Evolutionary conservation across 2,329 filamentous ascomycete genomes (phyloP).

Genomic region (Chlorencoelia australis): DNA sequence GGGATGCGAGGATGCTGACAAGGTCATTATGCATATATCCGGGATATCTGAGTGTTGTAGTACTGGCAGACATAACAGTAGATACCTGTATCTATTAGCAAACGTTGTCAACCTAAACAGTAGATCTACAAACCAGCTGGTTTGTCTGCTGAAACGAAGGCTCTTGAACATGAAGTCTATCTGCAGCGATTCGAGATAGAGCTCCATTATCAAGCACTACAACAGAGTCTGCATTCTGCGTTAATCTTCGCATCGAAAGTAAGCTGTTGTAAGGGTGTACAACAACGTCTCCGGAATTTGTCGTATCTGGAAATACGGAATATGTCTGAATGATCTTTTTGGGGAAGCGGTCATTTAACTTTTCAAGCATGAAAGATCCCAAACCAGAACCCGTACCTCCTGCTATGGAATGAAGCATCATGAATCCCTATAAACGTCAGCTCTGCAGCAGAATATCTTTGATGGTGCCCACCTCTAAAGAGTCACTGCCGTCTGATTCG

Average conservation of each 20-base stretch:
- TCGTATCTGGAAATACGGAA: slow-evolving; percentile 93
- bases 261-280: slow-evolving; percentile 98
- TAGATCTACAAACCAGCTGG: slow-evolving; percentile 54
- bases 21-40: slow-evolving; percentile 99
- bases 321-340: slow-evolving; percentile 99
- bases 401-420: slow-evolving; percentile 97
- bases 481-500: slow-evolving; percentile 95
- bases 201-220: slow-evolving; percentile 96
- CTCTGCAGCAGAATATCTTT: neutral
- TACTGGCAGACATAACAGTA: slow-evolving; percentile 97
- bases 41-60: slow-evolving; percentile 90
- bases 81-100: slow-evolving; percentile 50
- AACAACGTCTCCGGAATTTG: slow-evolving; percentile 78
- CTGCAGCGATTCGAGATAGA: slow-evolving; percentile 84
- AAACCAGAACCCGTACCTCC: slow-evolving; percentile 94
- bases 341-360: slow-evolving; percentile 92
- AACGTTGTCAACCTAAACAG: slow-evolving; percentile 7
- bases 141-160: slow-evolving; percentile 97
- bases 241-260: slow-evolving; percentile 79
- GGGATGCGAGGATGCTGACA: slow-evolving; percentile 87
- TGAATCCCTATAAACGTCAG: slow-evolving; percentile 61
- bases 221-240: slow-evolving; percentile 94
- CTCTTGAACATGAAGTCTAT: slow-evolving; percentile 87
- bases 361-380: slow-evolving; percentile 87
- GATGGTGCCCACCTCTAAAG: slow-evolving; percentile 57